Percentiles rank a stretch among this genome's conserved stretches.
phyloP scores from a whole-genome alignment of 2,329 filamentous ascomycete genomes.

The Arthrobotrys megalospora region DNA sequence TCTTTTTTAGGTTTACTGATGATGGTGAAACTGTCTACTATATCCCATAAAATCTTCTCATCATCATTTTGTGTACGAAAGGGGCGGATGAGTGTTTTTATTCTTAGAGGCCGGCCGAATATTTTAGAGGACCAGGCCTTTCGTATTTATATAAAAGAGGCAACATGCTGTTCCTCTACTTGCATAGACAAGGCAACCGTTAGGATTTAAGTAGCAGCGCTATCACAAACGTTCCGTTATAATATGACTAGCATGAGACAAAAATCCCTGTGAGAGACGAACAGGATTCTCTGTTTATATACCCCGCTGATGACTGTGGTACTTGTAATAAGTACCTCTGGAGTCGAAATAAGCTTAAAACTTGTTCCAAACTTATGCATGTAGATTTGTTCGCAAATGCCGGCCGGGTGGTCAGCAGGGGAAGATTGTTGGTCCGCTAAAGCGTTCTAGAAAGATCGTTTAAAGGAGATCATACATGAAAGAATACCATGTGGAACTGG shows the following conservation, averaged over 20 bases:
- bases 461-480: slow-evolving; percentile 15
- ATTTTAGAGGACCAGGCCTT: too few species aligned
- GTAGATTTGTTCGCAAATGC: slow-evolving; percentile 24
- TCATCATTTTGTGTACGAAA: too few species aligned
- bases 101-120: too few species aligned
- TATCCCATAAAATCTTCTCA: slow-evolving; percentile 8
- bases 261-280: neutral
- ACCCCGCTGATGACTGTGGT: neutral
- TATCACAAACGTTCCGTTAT: too few species aligned
- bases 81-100: too few species aligned
- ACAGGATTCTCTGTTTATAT: neutral
- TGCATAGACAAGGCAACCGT: too few species aligned
- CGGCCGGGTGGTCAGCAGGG: slow-evolving; percentile 45
- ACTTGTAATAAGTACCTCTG: slow-evolving; percentile 28
- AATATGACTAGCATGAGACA: neutral
- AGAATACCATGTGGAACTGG: neutral
- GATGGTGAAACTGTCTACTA: slow-evolving; percentile 40
- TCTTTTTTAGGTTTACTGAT: slow-evolving; percentile 33
- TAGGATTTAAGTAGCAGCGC: too few species aligned
- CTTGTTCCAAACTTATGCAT: neutral
- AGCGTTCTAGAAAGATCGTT: slow-evolving; percentile 16
- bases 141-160: too few species aligned
- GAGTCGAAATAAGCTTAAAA: slow-evolving; percentile 47
- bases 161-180: too few species aligned
- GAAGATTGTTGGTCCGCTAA: neutral